Evolutionary conservation across 768 basidiomycete species (phyloP).

Genomic region (Suillus variegatus): DNA sequence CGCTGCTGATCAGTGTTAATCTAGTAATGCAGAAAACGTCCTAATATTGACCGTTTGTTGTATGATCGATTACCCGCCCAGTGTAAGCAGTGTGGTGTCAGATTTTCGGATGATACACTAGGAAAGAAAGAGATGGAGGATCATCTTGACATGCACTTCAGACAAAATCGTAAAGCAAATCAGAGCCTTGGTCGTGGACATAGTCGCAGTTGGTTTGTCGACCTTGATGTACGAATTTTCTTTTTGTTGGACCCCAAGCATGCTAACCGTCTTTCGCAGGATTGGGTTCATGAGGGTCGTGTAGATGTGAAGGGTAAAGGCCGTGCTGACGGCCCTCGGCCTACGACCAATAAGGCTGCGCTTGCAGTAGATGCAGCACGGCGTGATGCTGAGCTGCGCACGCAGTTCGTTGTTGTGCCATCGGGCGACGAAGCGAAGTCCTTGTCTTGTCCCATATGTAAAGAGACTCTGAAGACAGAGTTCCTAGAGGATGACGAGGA

Average conservation of each 20-base stretch:
- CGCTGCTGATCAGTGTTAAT: not conserved
- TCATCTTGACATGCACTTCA: slow-evolving; percentile 96
- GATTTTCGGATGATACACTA: slow-evolving; percentile 70
- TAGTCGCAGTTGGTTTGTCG: slow-evolving; percentile 87
- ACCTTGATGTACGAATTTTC: slow-evolving; percentile 64
- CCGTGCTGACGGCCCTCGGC: slow-evolving; percentile 52
- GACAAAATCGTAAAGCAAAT: slow-evolving; percentile 83
- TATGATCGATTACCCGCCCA: slow-evolving; percentile 76
- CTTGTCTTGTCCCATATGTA: slow-evolving; percentile 93
- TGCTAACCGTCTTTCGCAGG: slow-evolving; percentile 47
- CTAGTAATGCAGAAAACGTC: slow-evolving; percentile 51
- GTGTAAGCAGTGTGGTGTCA: slow-evolving; percentile 92
- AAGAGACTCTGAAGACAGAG: slow-evolving; percentile 88
- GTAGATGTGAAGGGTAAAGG: slow-evolving; percentile 70
- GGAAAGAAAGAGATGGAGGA: slow-evolving; percentile 81
- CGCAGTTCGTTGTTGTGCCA: slow-evolving; percentile 87
- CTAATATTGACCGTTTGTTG: slow-evolving; percentile 63
- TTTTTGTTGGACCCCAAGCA: slow-evolving; percentile 6
- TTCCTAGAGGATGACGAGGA: slow-evolving; percentile 96
- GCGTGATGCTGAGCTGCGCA: slow-evolving; percentile 73
- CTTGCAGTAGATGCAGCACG: slow-evolving; percentile 67
- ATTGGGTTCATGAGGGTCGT: slow-evolving; percentile 80
- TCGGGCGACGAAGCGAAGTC: slow-evolving; percentile 82
- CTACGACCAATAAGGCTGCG: slow-evolving; percentile 55
- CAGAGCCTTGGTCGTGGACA: slow-evolving; percentile 82